Evolutionary conservation across 345 rosid species (phyloP).

Genomic region (Rhodomyrtus tomentosa): DNA sequence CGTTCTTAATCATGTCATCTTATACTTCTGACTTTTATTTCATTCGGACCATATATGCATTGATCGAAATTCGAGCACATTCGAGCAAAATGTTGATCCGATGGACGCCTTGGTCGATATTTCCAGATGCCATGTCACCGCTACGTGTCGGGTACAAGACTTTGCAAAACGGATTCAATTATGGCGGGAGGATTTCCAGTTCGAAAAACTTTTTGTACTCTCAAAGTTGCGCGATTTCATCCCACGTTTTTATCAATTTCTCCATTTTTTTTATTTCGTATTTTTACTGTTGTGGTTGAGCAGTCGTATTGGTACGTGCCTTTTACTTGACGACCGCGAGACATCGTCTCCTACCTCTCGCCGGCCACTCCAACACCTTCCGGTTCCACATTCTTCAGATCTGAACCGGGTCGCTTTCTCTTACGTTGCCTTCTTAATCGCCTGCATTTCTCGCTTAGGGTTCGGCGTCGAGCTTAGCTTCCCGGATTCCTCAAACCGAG

Average conservation of each 20-base stretch:
- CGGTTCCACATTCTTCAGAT: neutral
- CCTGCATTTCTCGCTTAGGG: neutral
- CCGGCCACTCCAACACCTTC: neutral
- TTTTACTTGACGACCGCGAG: neutral
- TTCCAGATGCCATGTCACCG: neutral
- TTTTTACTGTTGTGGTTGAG: fast-evolving
- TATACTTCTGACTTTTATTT: fast-evolving
- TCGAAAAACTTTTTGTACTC: neutral
- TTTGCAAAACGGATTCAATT: neutral
- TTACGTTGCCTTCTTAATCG: neutral
- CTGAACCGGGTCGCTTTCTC: neutral
- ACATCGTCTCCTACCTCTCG: neutral
- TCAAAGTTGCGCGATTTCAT: neutral
- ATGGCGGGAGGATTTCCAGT: neutral
- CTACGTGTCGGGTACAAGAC: neutral
- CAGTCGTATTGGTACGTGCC: neutral
- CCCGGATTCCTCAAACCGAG: neutral
- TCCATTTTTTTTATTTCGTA: fast-evolving
- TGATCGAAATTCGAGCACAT: fast-evolving
- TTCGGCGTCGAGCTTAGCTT: neutral
- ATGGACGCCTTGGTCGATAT: fast-evolving
- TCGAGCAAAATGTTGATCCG: fast-evolving
- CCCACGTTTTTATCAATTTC: neutral
- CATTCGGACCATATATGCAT: fast-evolving
- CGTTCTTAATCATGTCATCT: fast-evolving